These are phyloP conservation scores for Fusarium irregulare DNA, from an alignment of 2,329 filamentous ascomycete genomes.

Conservation along the genomic window DNA sequence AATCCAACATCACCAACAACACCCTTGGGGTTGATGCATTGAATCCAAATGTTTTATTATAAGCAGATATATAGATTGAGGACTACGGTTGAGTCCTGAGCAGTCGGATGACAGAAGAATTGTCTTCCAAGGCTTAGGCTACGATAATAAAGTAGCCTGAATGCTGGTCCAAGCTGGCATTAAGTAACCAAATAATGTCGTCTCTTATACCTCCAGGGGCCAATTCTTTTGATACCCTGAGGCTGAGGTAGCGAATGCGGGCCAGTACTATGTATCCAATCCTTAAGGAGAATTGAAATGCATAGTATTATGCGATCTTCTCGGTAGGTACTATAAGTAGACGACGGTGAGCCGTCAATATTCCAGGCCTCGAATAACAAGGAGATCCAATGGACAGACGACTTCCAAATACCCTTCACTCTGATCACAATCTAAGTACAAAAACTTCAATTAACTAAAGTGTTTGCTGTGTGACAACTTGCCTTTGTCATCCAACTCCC, in stretches of 20 bases:
- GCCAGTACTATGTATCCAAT: too few species aligned
- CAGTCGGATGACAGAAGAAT: too few species aligned
- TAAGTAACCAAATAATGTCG: not conserved
- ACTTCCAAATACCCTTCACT: not conserved
- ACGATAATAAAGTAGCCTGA: not conserved
- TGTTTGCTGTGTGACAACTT: not conserved
- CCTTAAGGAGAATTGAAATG: too few species aligned
- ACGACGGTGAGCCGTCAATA: not conserved
- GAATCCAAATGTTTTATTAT: not conserved
- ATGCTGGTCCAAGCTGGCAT: not conserved
- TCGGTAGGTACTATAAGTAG: too few species aligned
- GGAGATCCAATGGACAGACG: not conserved
- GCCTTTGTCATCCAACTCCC: conserved; percentile 13
- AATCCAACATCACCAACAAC: not conserved
- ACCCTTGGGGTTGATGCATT: not conserved
- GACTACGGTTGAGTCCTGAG: not conserved
- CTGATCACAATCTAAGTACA: not conserved
- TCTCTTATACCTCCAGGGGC: not conserved
- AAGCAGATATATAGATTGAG: not conserved
- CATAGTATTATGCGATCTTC: too few species aligned
- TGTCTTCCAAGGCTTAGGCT: not conserved
- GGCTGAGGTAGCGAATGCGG: too few species aligned
- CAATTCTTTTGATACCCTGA: not conserved
- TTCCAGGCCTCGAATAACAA: not conserved
- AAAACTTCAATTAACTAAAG: not conserved